Conservation (phyloP, 768 basidiomycete genomes). For the Auricularia cornea region DNA sequence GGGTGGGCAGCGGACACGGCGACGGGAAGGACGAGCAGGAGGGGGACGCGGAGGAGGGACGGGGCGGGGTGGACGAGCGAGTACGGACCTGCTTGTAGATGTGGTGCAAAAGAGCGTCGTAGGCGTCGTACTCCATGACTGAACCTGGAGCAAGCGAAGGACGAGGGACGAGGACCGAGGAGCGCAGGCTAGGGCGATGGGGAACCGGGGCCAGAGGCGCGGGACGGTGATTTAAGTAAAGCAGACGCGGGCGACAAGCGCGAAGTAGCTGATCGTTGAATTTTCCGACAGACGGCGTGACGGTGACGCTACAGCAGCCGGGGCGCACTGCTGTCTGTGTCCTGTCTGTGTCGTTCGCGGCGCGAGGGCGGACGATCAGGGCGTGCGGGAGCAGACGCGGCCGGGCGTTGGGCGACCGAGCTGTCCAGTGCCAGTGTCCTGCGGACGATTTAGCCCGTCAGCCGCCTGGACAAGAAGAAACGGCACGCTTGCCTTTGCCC, state of each 20-base stretch:
- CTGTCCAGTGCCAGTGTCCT: background rate
- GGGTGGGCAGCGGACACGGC: background rate
- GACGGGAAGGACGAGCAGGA: background rate
- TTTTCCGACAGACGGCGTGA: too few relatives aligned
- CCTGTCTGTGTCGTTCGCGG: too few relatives aligned
- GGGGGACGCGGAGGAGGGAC: background rate
- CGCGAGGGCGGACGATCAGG: background rate
- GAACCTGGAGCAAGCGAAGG: background rate
- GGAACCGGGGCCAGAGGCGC: background rate
- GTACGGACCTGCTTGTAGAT: constrained; percentile 8
- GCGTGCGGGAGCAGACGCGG: background rate
- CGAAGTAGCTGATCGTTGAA: background rate
- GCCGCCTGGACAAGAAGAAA: too few relatives aligned
- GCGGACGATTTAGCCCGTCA: background rate
- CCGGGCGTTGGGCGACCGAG: background rate
- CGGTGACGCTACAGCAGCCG: too few relatives aligned
- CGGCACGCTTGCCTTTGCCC: too few relatives aligned
- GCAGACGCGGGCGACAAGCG: background rate
- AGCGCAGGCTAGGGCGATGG: background rate
- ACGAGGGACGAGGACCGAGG: background rate
- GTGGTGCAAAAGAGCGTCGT: constrained; percentile 8
- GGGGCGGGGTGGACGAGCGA: background rate
- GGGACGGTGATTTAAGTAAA: too few relatives aligned
- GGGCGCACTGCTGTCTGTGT: too few relatives aligned
- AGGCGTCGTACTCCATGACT: constrained; percentile 8